Percentiles rank a stretch among this genome's conserved stretches.
Conservation (phyloP, 2,329 filamentous ascomycete genomes). For the Lachnellula suecica region DNA sequence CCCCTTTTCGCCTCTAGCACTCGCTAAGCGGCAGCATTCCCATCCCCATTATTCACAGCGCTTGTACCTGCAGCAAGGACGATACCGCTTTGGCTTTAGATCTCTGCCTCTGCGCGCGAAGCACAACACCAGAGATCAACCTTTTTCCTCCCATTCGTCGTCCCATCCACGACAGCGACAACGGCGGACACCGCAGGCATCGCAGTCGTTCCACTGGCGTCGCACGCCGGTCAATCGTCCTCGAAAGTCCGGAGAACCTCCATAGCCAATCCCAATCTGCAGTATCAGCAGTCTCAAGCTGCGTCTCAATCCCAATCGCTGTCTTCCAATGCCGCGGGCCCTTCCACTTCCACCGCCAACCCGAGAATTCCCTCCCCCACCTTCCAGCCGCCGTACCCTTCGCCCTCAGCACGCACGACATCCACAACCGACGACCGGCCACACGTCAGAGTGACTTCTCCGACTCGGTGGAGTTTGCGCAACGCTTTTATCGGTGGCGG, state of each 20-base stretch:
- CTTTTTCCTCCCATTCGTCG: neutral
- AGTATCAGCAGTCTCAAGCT: neutral
- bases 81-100: neutral
- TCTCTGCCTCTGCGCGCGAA: neutral
- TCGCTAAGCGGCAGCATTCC: neutral
- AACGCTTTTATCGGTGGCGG: constrained; percentile 29
- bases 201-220: constrained; percentile 29
- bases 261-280: constrained; percentile 12
- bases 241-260: constrained; percentile 17
- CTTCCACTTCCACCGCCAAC: constrained; percentile 16
- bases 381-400: constrained; percentile 31
- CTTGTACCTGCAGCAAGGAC: neutral
- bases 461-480: constrained; percentile 32
- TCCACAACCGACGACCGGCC: constrained; percentile 17
- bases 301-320: constrained; percentile 2
- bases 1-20: neutral
- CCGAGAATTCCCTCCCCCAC: constrained; percentile 29
- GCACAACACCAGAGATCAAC: neutral
- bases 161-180: constrained; percentile 7
- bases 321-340: constrained; percentile 16
- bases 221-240: constrained; percentile 24
- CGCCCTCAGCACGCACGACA: constrained; percentile 17
- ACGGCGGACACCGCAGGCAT: constrained; percentile 18
- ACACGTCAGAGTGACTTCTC: constrained; percentile 45
- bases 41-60: too few relatives aligned